Evolutionary conservation across 208 protist genomes (phyloP).

Genomic region (Leishmania gerbilli): DNA sequence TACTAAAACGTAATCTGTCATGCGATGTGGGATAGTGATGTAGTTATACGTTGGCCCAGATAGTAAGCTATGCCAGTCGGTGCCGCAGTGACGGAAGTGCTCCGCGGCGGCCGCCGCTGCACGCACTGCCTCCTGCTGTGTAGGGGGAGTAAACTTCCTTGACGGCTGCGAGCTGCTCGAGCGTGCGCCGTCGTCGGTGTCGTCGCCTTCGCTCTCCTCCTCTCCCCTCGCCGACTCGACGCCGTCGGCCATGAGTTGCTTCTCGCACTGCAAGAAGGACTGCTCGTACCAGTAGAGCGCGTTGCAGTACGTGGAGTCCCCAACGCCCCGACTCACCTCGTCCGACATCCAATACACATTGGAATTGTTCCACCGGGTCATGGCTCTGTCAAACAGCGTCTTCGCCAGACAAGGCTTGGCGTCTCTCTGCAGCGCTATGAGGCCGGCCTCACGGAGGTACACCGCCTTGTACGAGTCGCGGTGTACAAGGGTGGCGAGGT

Average conservation of each 20-base stretch:
- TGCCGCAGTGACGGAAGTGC: conserved; percentile 16
- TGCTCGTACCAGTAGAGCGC: conserved; percentile 29
- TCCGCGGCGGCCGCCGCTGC: not conserved
- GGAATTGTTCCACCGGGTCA: conserved; percentile 25
- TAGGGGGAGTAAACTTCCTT: not conserved
- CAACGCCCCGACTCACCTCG: conserved; percentile 2
- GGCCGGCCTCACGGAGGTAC: conserved; percentile 30
- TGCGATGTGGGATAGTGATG: conserved; percentile 22
- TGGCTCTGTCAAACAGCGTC: conserved; percentile 4
- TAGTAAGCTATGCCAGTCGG: conserved; percentile 24
- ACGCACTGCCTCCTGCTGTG: conserved; percentile 10
- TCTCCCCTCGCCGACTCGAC: not conserved
- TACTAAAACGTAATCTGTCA: conserved; percentile 19
- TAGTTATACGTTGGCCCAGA: conserved; percentile 11
- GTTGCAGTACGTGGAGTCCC: conserved; percentile 29
- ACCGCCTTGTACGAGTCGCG: conserved; percentile 28
- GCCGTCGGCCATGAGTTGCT: not conserved
- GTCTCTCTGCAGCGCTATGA: conserved; percentile 12
- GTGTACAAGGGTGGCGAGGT: conserved; percentile 21
- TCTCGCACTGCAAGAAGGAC: conserved; percentile 12
- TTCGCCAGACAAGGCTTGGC: conserved; percentile 16
- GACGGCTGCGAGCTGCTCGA: not conserved
- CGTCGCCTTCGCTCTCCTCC: not conserved
- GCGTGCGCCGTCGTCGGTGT: no score
- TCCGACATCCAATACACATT: conserved; percentile 29